phyloP scores from a whole-genome alignment of 2,329 filamentous ascomycete genomes.

The Aureobasidium sp. region DNA sequence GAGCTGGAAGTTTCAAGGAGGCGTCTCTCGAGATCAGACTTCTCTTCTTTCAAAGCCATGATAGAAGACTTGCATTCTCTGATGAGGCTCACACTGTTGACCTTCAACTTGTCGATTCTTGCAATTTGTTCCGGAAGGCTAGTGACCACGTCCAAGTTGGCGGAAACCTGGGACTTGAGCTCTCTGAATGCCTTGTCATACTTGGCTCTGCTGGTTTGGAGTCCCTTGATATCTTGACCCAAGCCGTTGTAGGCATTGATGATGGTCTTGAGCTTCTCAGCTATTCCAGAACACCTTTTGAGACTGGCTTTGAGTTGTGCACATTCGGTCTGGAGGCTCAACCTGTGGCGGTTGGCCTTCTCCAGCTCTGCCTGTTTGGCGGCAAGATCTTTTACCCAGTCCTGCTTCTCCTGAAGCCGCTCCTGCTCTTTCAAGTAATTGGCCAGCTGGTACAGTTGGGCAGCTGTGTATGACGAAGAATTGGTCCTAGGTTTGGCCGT shows the following conservation, averaged over 20 bases:
- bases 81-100: background rate
- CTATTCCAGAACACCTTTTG: background rate
- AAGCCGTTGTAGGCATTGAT: background rate
- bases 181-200: background rate
- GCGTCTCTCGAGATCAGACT: background rate
- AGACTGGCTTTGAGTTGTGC: background rate
- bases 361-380: conserved; percentile 1
- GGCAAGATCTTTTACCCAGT: background rate
- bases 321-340: background rate
- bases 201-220: background rate
- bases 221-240: background rate
- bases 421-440: conserved; percentile 1
- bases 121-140: background rate
- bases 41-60: background rate
- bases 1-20: background rate
- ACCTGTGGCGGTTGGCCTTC: background rate
- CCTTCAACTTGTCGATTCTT: background rate
- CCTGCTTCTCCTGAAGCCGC: background rate
- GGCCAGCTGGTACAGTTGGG: background rate
- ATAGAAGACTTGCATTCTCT: background rate
- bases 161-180: background rate
- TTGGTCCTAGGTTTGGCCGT: background rate
- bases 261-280: background rate
- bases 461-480: background rate
- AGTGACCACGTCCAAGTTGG: background rate